phyloP scores from a whole-genome alignment of 108 stramenopile species.

The Conticribra guillardii region DNA sequence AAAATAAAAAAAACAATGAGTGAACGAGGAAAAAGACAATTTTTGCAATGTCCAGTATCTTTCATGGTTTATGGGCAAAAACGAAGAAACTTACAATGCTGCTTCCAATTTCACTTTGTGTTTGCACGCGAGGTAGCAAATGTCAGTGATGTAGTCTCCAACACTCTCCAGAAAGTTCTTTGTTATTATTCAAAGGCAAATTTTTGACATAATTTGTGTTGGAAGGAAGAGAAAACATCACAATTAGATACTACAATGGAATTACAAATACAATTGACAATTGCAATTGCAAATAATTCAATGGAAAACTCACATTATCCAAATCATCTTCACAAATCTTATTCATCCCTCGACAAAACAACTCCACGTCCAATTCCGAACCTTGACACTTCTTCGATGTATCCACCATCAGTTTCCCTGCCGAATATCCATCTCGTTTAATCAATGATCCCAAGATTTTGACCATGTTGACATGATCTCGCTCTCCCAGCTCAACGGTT shows the following conservation, averaged over 20 bases:
- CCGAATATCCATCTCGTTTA: slow-evolving; percentile 73
- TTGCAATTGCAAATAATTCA: no score
- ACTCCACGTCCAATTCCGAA: slow-evolving; percentile 64
- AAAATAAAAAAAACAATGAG: background rate
- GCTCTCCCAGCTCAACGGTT: slow-evolving; percentile 84
- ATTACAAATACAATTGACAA: no score
- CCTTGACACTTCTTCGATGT: slow-evolving; percentile 78
- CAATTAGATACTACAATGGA: no score
- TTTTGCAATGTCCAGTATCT: no score
- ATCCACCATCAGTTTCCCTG: slow-evolving; percentile 87
- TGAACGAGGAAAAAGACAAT: background rate
- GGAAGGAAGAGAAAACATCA: background rate
- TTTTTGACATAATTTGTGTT: no score
- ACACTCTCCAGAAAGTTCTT: slow-evolving; percentile 90
- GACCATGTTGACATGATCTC: slow-evolving; percentile 82
- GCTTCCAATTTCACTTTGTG: slow-evolving; percentile 87
- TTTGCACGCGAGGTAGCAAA: slow-evolving; percentile 85
- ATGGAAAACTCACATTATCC: slow-evolving; percentile 60
- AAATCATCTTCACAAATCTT: slow-evolving; percentile 69
- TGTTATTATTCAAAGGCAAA: no score
- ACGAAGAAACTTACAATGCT: slow-evolving; percentile 42
- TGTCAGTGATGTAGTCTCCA: slow-evolving; percentile 87
- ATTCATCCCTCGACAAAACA: slow-evolving; percentile 83
- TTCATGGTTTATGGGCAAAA: background rate
- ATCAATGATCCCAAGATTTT: slow-evolving; percentile 88